Percentiles rank a stretch among this genome's conserved stretches.
Evolutionary conservation across 2,329 filamentous ascomycete species (phyloP).

Genomic region (Botryosphaeria dothidea): DNA sequence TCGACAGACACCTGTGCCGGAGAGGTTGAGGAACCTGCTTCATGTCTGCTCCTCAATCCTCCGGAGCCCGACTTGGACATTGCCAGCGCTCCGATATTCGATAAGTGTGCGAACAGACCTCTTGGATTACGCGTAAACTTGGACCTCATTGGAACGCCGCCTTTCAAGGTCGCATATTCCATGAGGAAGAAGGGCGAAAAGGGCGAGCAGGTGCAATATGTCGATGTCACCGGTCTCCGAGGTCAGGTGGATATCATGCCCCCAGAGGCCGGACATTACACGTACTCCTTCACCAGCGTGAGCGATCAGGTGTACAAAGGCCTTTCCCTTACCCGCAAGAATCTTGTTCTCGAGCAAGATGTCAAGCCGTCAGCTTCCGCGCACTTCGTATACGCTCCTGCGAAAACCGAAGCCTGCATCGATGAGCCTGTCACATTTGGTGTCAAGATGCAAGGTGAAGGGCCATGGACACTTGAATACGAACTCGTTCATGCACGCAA

Average conservation of each 20-base stretch:
- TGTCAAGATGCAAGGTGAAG: constrained; percentile 75
- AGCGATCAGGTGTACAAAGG: constrained; percentile 79
- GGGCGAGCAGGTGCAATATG: constrained; percentile 54
- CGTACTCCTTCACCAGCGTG: constrained; percentile 80
- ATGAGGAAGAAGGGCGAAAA: constrained; percentile 63
- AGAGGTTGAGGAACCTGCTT: constrained; percentile 88
- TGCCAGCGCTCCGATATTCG: constrained; percentile 77
- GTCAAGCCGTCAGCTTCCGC: constrained; percentile 92
- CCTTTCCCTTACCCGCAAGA: constrained; percentile 53
- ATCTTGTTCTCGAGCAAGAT: constrained; percentile 74
- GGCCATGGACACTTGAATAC: constrained; percentile 88
- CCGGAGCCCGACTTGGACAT: constrained; percentile 79
- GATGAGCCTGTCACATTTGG: constrained; percentile 77
- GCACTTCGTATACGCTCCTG: constrained; percentile 59
- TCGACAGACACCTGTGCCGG: constrained; percentile 80
- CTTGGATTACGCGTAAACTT: constrained; percentile 87
- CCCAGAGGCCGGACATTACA: constrained; percentile 77
- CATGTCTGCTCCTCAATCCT: constrained; percentile 90
- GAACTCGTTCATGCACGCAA: constrained; percentile 89
- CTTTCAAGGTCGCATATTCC: constrained; percentile 81
- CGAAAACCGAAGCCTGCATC: constrained; percentile 71
- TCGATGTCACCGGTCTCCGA: constrained; percentile 69
- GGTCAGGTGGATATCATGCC: constrained; percentile 85
- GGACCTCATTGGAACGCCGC: constrained; percentile 88
- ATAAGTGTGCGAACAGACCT: constrained; percentile 92